phyloP scores from a whole-genome alignment of 2,329 filamentous ascomycete genomes.

The Celoporthe dispersa region DNA sequence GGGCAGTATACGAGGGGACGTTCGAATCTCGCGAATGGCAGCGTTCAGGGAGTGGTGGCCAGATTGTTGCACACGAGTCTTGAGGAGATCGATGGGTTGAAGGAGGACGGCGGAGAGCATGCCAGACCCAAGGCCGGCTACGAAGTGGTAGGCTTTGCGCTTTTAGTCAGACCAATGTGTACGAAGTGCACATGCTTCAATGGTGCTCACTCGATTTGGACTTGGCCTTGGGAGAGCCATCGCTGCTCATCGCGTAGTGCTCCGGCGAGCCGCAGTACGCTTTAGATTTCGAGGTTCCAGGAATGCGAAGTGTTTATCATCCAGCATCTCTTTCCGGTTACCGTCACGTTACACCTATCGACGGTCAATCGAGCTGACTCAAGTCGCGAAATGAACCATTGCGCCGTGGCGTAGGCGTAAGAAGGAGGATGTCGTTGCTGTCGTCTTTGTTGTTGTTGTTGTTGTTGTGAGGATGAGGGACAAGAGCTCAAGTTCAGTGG shows the following conservation, averaged over 20 bases:
- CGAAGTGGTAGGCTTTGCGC: conserved; percentile 77
- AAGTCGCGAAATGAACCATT: conserved; percentile 21
- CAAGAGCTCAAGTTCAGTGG: background rate
- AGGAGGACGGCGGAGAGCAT: conserved; percentile 86
- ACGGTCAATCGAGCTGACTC: background rate
- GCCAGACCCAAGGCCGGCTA: conserved; percentile 85
- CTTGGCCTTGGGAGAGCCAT: conserved; percentile 39
- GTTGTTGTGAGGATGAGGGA: background rate
- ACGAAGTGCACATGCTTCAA: background rate
- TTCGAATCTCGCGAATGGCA: conserved; percentile 72
- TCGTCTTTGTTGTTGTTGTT: background rate
- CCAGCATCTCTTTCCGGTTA: conserved; percentile 25
- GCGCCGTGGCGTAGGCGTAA: background rate
- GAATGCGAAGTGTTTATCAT: conserved; percentile 5
- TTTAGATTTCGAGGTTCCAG: conserved; percentile 14
- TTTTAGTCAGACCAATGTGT: conserved; percentile 12
- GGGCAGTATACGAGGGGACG: conserved; percentile 64
- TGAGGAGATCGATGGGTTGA: conserved; percentile 93
- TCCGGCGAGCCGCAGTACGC: conserved; percentile 15
- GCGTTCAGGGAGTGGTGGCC: conserved; percentile 69
- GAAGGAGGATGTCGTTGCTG: background rate
- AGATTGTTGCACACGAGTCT: conserved; percentile 93
- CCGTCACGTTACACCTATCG: background rate
- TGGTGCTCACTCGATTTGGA: conserved; percentile 40
- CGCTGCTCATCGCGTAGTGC: conserved; percentile 38